Evolutionary conservation across 1,139 yeast species (phyloP), one percentile per base, ranked within the genome.

Genomic region (Pichia sp.): DNA sequence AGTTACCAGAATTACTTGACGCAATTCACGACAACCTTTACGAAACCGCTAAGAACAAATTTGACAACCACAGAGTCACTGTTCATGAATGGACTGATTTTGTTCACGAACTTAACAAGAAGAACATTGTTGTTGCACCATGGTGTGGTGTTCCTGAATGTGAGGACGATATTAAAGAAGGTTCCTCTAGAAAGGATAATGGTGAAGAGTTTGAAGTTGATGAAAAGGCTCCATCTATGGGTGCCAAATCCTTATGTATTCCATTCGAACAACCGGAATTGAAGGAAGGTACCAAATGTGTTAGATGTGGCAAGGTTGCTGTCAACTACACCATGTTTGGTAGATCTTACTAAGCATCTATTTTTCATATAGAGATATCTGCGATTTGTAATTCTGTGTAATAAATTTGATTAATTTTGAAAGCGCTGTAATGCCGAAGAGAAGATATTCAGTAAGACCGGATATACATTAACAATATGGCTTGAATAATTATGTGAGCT

Each of bases 161-260:
- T 76, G 99, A 94, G 69, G 98, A 94, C 58, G 94, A 85, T 56
- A 94, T 94, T 68, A 94, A 92, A 74, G 96, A 90, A 45, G 74
- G 86, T 40, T 87, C 97, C 39, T 92, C 95, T 34, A 75, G 75
- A 60, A 82, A 78, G 65, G 84, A 80, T 61, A 81, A 79, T 55
- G 81, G 85, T 56, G 90, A 86, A 50, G 87, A 79, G 52, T 94
- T 83, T 44, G 95, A 85, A 62, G 85, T 75, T 43, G 99, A 94
- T 63, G 98, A 92, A 59, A 85, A 85, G 67, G 88, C 98, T 29
- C 98, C 98, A 61, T 82, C 95, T 49, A 94, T 94, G 99, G 99
- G 99, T 62, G 99, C 99, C 56, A 94, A 94, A 73, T 84, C 96
- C 26, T 75, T 94, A 67, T 94, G 99, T 77, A 88, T 90, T 66